phyloP scores from a whole-genome alignment of 345 rosid genomes.

The Rhizophora mangle region DNA sequence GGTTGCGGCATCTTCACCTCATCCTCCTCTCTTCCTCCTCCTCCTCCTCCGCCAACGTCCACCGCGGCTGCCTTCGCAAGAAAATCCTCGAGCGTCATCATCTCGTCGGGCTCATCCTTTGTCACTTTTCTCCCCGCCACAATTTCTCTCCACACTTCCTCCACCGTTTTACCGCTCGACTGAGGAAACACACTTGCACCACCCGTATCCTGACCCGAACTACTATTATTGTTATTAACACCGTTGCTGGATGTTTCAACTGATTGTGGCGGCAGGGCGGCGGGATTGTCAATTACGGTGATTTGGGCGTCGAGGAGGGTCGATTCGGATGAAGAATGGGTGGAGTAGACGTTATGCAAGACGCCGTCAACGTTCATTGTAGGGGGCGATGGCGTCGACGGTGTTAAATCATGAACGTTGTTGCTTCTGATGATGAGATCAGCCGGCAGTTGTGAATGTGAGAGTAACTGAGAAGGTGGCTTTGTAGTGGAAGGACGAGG shows the following conservation, averaged over 20 bases:
- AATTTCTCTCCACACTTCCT: slow-evolving; percentile 91
- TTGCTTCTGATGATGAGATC: neutral
- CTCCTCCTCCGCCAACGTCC: slow-evolving; percentile 35
- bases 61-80: slow-evolving; percentile 67
- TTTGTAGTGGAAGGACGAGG: slow-evolving; percentile 38
- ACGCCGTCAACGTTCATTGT: slow-evolving; percentile 51
- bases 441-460: neutral
- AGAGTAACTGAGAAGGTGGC: slow-evolving; percentile 1
- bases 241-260: neutral
- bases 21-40: slow-evolving; percentile 25
- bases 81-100: slow-evolving; percentile 94
- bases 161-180: slow-evolving; percentile 36
- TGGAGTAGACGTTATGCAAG: slow-evolving; percentile 29
- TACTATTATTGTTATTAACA: neutral
- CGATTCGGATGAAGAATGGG: slow-evolving; percentile 34
- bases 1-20: slow-evolving; percentile 23
- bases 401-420: slow-evolving; percentile 9
- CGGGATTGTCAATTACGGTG: slow-evolving; percentile 41
- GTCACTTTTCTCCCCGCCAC: slow-evolving; percentile 54
- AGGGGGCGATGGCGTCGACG: slow-evolving; percentile 14
- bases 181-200: neutral
- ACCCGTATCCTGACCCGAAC: neutral
- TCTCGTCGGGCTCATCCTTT: slow-evolving; percentile 77
- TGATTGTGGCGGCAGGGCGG: neutral
- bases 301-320: slow-evolving; percentile 39